Base-by-base conservation (phyloP, 768 basidiomycete species). In the Tephrocybe sp. region DNA sequence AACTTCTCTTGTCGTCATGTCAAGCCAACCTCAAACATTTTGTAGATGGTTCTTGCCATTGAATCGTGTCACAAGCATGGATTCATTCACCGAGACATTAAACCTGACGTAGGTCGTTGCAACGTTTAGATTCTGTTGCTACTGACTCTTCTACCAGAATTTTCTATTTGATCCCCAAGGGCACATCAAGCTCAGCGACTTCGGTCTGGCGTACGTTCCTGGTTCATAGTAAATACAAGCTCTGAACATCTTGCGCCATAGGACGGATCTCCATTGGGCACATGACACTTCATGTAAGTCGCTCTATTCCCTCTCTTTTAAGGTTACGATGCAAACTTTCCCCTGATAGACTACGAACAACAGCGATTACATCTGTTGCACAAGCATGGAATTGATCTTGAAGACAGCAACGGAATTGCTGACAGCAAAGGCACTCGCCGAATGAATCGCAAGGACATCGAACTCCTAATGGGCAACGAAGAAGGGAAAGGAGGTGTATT, bases 71-170 rank as follows among this genome's bases (percentile, higher is more conserved):
- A 97, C 71, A 87, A 86, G 65, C 85, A 90, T 60, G 95, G 95
- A 9, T 98, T 95, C 72, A 97, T 98, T 62, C 96, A 98, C 73
- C 83, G 96, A 53, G 96, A 99, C 73, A 95, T 98, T 71, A 95
- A 97, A 69, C 90, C 93, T 60, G 91, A 95, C 69, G 88, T 90
- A 66, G 64, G 83, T 70, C 36, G 24, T 31, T 38, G 51, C 39
- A 53, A 24, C 42, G 48, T 30, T 49, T 42, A 61, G 52, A 52
- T 52, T 28, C 39, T 52, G 52, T 59, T 51, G 57, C 51, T 36
- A 42, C 48, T 55, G 31, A 51, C 38, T 15, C 44, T 49, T 32
- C 47, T 57, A 52, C 25, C 47, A 93, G 91, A 98, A 98, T 68
- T 98, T 98, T 74, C 77, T 98, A 45, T 95, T 98, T 72, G 89